Evolutionary conservation across 2,329 filamentous ascomycete species (phyloP).

Genomic region (Knoxdaviesia capensis): DNA sequence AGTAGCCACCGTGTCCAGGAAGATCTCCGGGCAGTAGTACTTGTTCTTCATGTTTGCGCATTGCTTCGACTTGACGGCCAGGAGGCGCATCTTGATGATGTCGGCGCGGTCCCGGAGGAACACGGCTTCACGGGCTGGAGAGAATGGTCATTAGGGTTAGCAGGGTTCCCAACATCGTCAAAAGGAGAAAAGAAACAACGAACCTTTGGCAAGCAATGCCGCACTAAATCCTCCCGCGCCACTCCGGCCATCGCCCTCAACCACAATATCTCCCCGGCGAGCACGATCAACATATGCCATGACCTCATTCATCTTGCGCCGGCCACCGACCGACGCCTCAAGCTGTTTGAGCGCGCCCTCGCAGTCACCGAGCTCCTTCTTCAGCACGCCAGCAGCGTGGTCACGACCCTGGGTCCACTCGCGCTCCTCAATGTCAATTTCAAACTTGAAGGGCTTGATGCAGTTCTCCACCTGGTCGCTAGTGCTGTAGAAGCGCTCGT

Average conservation of each 20-base stretch:
- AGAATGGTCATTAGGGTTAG: conserved; percentile 9
- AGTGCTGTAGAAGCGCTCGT: conserved; percentile 90
- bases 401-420: conserved; percentile 80
- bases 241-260: conserved; percentile 65
- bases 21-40: conserved; percentile 91
- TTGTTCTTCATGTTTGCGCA: conserved; percentile 73
- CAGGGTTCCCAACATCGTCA: too few relatives aligned
- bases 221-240: conserved; percentile 90
- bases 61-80: conserved; percentile 78
- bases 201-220: conserved; percentile 66
- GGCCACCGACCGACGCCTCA: conserved; percentile 60
- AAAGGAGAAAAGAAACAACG: conserved; percentile 7
- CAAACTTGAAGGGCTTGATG: conserved; percentile 97
- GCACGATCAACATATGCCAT: conserved; percentile 82
- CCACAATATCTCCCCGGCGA: conserved; percentile 61
- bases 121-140: conserved; percentile 65
- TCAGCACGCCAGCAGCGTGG: conserved; percentile 62
- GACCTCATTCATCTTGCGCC: conserved; percentile 73
- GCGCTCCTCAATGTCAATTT: conserved; percentile 79
- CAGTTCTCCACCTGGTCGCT: conserved; percentile 97
- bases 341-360: conserved; percentile 58
- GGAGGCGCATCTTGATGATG: conserved; percentile 73
- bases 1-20: conserved; percentile 89
- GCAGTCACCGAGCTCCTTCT: conserved; percentile 69
- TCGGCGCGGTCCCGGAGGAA: conserved; percentile 86